phyloP scores from a whole-genome alignment of 352 stramenopile species.

The Globisporangium okanoganense region DNA sequence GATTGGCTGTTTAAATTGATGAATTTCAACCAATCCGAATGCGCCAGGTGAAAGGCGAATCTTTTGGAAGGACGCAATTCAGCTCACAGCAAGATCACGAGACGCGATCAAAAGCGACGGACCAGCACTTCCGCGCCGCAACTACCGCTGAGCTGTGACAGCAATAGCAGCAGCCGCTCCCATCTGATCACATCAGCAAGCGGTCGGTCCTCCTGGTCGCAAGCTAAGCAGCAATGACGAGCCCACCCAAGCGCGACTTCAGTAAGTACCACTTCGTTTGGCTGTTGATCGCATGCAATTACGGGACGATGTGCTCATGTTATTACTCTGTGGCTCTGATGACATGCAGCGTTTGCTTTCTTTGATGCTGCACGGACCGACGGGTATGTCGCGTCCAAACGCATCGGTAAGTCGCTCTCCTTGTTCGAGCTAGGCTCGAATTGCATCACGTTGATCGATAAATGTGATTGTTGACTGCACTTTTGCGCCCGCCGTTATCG shows the following conservation, averaged over 20 bases:
- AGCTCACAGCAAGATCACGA: background rate
- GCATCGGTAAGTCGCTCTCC: background rate
- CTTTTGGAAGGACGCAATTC: background rate
- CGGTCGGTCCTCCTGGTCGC: background rate
- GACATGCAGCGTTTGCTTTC: slow-evolving; percentile 27
- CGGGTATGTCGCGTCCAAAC: slow-evolving; percentile 18
- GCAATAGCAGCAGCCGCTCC: too few species aligned
- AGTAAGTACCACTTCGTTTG: too few species aligned
- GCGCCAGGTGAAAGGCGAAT: background rate
- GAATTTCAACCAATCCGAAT: background rate
- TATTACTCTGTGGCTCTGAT: too few species aligned
- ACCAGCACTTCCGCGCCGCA: background rate
- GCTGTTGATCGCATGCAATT: too few species aligned
- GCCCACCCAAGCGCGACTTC: too few species aligned
- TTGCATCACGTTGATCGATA: background rate
- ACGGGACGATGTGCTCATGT: too few species aligned
- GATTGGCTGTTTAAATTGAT: slow-evolving; percentile 5
- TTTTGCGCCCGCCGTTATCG: background rate
- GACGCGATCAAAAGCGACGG: background rate
- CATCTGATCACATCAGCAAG: background rate
- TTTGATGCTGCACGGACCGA: slow-evolving; percentile 34
- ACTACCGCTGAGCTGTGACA: background rate
- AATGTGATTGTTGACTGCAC: background rate
- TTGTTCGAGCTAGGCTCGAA: background rate
- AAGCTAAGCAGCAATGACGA: background rate